Base-by-base conservation (phyloP, 129 eudicot genomes). In the Scalesia atractyloides region DNA sequence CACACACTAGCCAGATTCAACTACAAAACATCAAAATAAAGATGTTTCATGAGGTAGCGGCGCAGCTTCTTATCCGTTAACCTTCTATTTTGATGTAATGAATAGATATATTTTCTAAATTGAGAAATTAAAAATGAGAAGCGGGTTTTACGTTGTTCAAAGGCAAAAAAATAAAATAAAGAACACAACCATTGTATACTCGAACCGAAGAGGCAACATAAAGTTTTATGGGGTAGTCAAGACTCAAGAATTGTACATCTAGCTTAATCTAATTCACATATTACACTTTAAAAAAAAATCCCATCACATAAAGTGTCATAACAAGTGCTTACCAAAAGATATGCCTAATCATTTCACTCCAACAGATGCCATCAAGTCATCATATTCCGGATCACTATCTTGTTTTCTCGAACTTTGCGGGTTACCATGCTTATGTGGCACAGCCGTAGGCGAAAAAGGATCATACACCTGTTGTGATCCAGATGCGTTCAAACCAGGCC, bases 351-450 rank as follows among this genome's bases (percentile, higher is more conserved):
- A 90, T 72, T 91, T 83, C 19, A 91, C 91, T 73, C 97, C 97
- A 60, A 91, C 97, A 3, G 96, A 94, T 24, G 96, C 98, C 98
- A 94, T 94, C 84, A 94, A 66, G 73, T 94, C 98, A 56, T 94
- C 98, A 8, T 94, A 94, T 75, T 90, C 97, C 0, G 98, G 96
- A 78, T 94, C 98, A 69, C 58, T 82, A 18, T 94, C 98, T 66
- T 83, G 86, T 19, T 81, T 90, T 47, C 84, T 78, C 50, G 43
- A 47, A 77, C 15, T 84, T 17, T 78, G 78, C n/a, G 78, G 64
- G 66, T 80, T 82, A 34, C 80, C 79, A 37, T 86, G 84, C 22
- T 74, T 80, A 49, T 43, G 84, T 46, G 96, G 72, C 9, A 72
- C 84, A n/a, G 91, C 73, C 62, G 87, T 87, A 1, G 97, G 97